phyloP scores from a whole-genome alignment of 345 rosid genomes.

The Balakata baccata region DNA sequence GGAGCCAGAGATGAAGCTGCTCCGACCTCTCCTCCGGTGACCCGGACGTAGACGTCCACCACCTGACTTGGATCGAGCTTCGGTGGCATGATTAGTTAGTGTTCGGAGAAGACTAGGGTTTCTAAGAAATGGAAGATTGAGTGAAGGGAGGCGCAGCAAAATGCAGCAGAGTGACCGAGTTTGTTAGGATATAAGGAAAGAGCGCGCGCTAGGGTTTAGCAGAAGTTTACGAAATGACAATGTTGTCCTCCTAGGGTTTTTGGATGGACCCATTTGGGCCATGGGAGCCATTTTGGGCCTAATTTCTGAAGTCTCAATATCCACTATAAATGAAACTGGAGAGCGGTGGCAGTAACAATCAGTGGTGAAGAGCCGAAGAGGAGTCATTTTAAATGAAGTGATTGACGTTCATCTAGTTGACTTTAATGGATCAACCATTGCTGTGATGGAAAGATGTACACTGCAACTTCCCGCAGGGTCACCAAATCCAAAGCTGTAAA shows the following conservation, averaged over 20 bases:
- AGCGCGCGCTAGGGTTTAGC: constrained; percentile 6
- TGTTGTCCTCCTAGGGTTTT: background rate
- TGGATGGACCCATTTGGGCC: background rate
- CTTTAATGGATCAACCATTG: background rate
- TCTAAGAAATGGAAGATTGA: background rate
- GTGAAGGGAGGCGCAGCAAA: background rate
- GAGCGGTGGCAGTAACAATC: background rate
- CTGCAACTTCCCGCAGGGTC: background rate
- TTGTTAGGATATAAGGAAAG: background rate
- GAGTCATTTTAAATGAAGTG: background rate
- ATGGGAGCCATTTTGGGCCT: no score
- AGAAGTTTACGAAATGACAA: background rate
- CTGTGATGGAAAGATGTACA: background rate
- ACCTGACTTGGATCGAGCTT: constrained; percentile 22
- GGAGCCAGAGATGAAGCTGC: constrained; percentile 18
- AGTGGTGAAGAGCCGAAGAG: background rate
- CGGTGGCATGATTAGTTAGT: constrained; percentile 7
- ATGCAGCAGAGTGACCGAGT: no score
- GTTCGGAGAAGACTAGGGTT: background rate
- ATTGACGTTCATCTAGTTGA: background rate
- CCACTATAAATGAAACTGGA: no score
- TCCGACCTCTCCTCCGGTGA: constrained; percentile 23
- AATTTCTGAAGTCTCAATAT: no score
- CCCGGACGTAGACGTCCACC: constrained; percentile 20
- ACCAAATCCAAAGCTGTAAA: background rate